phyloP scores from a whole-genome alignment of 768 basidiomycete genomes.

The Brasilioporus rufonigricans region DNA sequence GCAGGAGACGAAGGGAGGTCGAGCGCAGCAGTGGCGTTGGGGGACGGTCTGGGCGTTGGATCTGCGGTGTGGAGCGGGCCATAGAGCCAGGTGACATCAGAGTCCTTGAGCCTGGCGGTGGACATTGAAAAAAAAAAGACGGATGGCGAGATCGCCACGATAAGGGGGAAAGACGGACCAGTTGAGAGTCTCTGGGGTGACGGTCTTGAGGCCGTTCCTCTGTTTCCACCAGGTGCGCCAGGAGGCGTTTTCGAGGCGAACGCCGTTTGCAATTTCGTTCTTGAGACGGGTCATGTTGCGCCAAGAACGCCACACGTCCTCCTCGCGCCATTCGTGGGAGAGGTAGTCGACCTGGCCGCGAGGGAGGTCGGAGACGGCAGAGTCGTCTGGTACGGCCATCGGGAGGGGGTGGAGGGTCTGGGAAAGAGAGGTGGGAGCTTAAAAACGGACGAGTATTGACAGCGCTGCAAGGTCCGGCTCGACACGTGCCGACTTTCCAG shows the following conservation, averaged over 20 bases:
- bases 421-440: slow-evolving; percentile 8
- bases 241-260: slow-evolving; percentile 93
- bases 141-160: background rate
- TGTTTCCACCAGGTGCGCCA: slow-evolving; percentile 99
- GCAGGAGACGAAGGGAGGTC: slow-evolving; percentile 32
- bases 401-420: slow-evolving; percentile 70
- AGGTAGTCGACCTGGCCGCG: slow-evolving; percentile 98
- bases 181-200: slow-evolving; percentile 96
- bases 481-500: too few species aligned
- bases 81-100: slow-evolving; percentile 98
- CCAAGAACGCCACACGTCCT: slow-evolving; percentile 99
- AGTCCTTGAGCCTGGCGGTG: slow-evolving; percentile 88
- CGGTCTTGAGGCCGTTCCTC: slow-evolving; percentile 90
- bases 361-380: slow-evolving; percentile 77
- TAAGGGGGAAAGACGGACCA: slow-evolving; percentile 58
- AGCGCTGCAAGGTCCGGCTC: slow-evolving; percentile 7
- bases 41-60: slow-evolving; percentile 51
- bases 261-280: slow-evolving; percentile 95
- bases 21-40: slow-evolving; percentile 35
- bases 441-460: slow-evolving; percentile 9
- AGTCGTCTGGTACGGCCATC: slow-evolving; percentile 68
- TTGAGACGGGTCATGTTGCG: slow-evolving; percentile 97
- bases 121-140: background rate
- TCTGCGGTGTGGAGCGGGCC: slow-evolving; percentile 95
- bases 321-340: slow-evolving; percentile 95